Conservation (phyloP, 163 green algal genomes). For the Scenedesmus sp. region DNA sequence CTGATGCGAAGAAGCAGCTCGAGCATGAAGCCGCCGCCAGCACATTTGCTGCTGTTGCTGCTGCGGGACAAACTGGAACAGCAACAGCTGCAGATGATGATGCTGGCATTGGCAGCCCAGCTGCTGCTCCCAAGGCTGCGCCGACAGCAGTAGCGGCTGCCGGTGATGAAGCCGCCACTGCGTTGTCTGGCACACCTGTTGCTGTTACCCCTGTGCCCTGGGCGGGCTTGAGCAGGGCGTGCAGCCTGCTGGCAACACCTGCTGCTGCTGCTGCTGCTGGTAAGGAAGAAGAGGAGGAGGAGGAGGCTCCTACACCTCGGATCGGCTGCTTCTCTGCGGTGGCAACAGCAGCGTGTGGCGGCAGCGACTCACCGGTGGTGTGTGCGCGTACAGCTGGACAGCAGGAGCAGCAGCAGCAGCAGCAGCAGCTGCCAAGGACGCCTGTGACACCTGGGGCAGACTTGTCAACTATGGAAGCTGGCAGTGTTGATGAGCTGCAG, state of each 20-base stretch:
- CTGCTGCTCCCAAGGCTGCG: neutral
- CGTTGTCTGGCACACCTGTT: neutral
- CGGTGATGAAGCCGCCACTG: neutral
- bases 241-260: neutral
- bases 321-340: conserved; percentile 5
- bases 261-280: neutral
- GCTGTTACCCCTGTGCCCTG: neutral
- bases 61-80: neutral
- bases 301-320: neutral
- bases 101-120: neutral
- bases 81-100: neutral
- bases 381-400: neutral
- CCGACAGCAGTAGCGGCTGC: neutral
- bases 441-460: conserved; percentile 24
- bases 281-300: neutral
- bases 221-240: neutral
- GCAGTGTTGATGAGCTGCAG: neutral
- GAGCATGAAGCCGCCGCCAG: neutral
- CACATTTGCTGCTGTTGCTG: neutral
- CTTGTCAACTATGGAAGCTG: neutral
- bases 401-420: neutral
- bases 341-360: neutral
- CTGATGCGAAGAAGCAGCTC: neutral
- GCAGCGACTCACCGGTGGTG: neutral
- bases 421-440: conserved; percentile 7